These are phyloP conservation scores for Pythium periplocum DNA, from an alignment of 352 stramenopile species.

Conservation along the genomic window DNA sequence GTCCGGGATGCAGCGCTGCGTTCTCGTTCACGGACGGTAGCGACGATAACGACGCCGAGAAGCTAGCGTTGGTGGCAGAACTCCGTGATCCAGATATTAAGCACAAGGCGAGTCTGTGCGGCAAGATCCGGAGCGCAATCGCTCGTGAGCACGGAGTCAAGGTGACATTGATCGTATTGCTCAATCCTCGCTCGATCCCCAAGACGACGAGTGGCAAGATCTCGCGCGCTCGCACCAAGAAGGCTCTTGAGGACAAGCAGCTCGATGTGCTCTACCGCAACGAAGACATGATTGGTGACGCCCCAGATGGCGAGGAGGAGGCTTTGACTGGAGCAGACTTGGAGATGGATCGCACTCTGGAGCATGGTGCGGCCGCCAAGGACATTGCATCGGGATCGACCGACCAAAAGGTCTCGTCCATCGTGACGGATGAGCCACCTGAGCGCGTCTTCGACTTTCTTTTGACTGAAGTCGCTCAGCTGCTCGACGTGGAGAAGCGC, in stretches of 20 bases:
- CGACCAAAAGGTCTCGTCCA: slow-evolving; percentile 30
- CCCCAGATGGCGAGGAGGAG: slow-evolving; percentile 31
- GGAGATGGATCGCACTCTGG: slow-evolving; percentile 23
- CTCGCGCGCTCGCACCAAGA: slow-evolving; percentile 85
- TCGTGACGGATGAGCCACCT: slow-evolving; percentile 46
- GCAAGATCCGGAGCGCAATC: slow-evolving; percentile 64
- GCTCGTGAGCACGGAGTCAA: slow-evolving; percentile 80
- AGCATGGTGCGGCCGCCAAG: slow-evolving; percentile 7
- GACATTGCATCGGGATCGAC: slow-evolving; percentile 13
- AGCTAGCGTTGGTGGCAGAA: slow-evolving; percentile 71
- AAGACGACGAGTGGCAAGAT: slow-evolving; percentile 99
- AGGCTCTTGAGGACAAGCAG: slow-evolving; percentile 51
- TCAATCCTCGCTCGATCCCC: slow-evolving; percentile 90
- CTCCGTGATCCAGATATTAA: slow-evolving; percentile 60
- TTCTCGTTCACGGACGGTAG: slow-evolving; percentile 74
- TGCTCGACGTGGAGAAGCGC: slow-evolving; percentile 46
- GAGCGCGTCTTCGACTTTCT: slow-evolving; percentile 56
- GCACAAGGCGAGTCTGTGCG: slow-evolving; percentile 70
- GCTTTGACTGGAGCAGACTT: slow-evolving; percentile 13
- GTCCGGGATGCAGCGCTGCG: slow-evolving; percentile 94
- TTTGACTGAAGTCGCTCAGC: slow-evolving; percentile 47
- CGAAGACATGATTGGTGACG: slow-evolving; percentile 66
- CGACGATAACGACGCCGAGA: slow-evolving; percentile 50
- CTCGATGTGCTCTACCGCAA: slow-evolving; percentile 73
- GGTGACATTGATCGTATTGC: slow-evolving; percentile 87